Percentiles rank a stretch among this genome's conserved stretches.
Conservation (phyloP, 495 filamentous ascomycete species). For the Entonaema liquescens region DNA sequence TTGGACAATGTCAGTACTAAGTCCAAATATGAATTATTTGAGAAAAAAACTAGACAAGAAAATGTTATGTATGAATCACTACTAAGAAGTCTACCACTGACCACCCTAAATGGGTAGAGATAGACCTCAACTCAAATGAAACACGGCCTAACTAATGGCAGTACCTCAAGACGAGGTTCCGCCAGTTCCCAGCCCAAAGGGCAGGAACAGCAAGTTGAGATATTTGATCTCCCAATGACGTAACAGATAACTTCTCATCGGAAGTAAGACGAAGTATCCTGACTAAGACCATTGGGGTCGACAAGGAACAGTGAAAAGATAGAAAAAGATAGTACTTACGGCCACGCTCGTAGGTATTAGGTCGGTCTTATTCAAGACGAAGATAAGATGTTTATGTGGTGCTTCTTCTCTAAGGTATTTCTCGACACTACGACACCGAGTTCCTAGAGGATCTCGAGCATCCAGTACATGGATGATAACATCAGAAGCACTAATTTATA, state of each 20-base stretch:
- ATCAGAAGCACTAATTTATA: slow-evolving; percentile 67
- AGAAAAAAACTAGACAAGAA: slow-evolving; percentile 19
- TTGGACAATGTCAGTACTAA: slow-evolving; percentile 50
- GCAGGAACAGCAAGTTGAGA: slow-evolving; percentile 72
- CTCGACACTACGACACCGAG: slow-evolving; percentile 87
- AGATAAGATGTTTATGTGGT: slow-evolving; percentile 93
- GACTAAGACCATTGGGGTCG: slow-evolving; percentile 82
- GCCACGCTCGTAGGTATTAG: slow-evolving; percentile 91
- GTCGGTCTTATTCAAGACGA: slow-evolving; percentile 95
- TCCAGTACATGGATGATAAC: slow-evolving; percentile 95
- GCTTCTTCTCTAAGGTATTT: slow-evolving; percentile 94
- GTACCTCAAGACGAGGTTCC: slow-evolving; percentile 86
- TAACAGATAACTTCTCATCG: slow-evolving; percentile 93
- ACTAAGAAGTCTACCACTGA: slow-evolving; percentile 92
- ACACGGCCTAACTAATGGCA: slow-evolving; percentile 71
- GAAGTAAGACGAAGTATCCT: slow-evolving; percentile 75
- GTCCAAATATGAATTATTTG: not conserved
- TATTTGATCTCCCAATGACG: slow-evolving; percentile 90
- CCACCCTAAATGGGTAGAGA: slow-evolving; percentile 53
- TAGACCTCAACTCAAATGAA: slow-evolving; percentile 88
- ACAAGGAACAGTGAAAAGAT: slow-evolving; percentile 25
- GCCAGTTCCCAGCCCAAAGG: slow-evolving; percentile 69
- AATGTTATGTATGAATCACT: slow-evolving; percentile 94
- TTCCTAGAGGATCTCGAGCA: slow-evolving; percentile 89
- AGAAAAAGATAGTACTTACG: slow-evolving; percentile 69